phyloP scores from a whole-genome alignment of 768 basidiomycete genomes.

The Goffeauzyma gilvescens region DNA sequence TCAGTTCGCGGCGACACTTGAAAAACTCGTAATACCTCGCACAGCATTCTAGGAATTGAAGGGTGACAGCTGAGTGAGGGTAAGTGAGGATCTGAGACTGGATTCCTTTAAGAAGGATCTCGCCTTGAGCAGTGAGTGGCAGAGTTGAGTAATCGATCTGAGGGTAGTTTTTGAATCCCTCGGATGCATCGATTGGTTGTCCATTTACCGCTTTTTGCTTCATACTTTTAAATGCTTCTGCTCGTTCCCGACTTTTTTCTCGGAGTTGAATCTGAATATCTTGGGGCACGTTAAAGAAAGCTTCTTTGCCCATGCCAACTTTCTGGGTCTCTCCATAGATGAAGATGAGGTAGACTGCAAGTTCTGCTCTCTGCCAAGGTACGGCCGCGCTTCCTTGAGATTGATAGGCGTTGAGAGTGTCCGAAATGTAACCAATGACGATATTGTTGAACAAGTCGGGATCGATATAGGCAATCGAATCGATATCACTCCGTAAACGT shows the following conservation, averaged over 20 bases:
- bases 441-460: slow-evolving; percentile 63
- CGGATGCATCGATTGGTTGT: slow-evolving; percentile 1
- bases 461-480: slow-evolving; percentile 69
- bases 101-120: slow-evolving; percentile 67
- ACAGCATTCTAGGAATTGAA: slow-evolving; percentile 83
- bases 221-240: slow-evolving; percentile 39
- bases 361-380: slow-evolving; percentile 82
- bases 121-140: slow-evolving; percentile 73
- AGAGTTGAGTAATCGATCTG: slow-evolving; percentile 36
- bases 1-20: slow-evolving; percentile 74
- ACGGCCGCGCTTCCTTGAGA: slow-evolving; percentile 40
- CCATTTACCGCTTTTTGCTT: neutral
- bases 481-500: slow-evolving; percentile 72
- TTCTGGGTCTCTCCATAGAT: slow-evolving; percentile 80
- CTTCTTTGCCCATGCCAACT: slow-evolving; percentile 60
- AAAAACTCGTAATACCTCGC: slow-evolving; percentile 94
- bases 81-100: slow-evolving; percentile 62
- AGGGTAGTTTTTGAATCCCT: neutral
- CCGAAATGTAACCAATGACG: slow-evolving; percentile 51
- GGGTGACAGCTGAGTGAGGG: slow-evolving; percentile 61
- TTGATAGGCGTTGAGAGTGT: slow-evolving; percentile 53
- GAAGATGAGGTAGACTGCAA: slow-evolving; percentile 79
- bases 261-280: slow-evolving; percentile 40
- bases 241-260: slow-evolving; percentile 47
- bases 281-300: slow-evolving; percentile 67